phyloP scores from a whole-genome alignment of 2,329 filamentous ascomycete species.

The Trichoderma koningiopsis region DNA sequence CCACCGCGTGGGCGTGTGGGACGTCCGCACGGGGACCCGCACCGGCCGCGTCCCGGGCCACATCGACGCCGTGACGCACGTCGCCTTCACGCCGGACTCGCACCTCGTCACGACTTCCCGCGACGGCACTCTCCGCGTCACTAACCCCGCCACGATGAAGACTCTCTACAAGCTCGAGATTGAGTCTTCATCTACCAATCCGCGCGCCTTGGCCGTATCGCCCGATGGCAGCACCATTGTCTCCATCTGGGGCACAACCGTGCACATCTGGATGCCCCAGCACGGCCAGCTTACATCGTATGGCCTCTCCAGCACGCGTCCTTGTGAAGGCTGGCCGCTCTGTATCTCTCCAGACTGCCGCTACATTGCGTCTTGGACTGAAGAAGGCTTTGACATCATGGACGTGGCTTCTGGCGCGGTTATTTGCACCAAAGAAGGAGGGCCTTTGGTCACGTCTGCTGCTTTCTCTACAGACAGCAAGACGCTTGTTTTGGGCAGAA shows the following conservation, averaged over 20 bases:
- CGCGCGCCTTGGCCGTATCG: slow-evolving; percentile 40
- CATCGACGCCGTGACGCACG: slow-evolving; percentile 42
- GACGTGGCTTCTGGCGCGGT: slow-evolving; percentile 41
- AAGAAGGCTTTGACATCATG: slow-evolving; percentile 46
- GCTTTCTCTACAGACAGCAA: slow-evolving; percentile 40
- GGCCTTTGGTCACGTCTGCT: slow-evolving; percentile 39
- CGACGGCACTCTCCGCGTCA: slow-evolving; percentile 45
- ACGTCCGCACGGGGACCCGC: slow-evolving; percentile 34
- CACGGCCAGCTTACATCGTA: slow-evolving; percentile 41
- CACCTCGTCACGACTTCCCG: slow-evolving; percentile 41
- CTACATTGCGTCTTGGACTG: slow-evolving; percentile 44
- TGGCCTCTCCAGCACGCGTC: slow-evolving; percentile 40
- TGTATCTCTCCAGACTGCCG: slow-evolving; percentile 43
- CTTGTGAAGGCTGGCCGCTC: slow-evolving; percentile 45
- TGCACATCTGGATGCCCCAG: slow-evolving; percentile 43
- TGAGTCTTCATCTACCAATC: slow-evolving; percentile 29
- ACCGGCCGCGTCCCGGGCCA: slow-evolving; percentile 41
- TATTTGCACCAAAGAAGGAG: slow-evolving; percentile 34
- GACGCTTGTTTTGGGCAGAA: slow-evolving; percentile 39
- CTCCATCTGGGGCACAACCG: slow-evolving; percentile 43
- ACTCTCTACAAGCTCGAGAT: slow-evolving; percentile 44
- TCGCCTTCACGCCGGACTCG: slow-evolving; percentile 35
- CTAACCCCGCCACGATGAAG: slow-evolving; percentile 36
- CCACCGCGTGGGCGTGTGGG: slow-evolving; percentile 40
- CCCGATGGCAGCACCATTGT: slow-evolving; percentile 39